Evolutionary conservation across 2,329 filamentous ascomycete genomes (phyloP).

Genomic region (Xylaria digitata): DNA sequence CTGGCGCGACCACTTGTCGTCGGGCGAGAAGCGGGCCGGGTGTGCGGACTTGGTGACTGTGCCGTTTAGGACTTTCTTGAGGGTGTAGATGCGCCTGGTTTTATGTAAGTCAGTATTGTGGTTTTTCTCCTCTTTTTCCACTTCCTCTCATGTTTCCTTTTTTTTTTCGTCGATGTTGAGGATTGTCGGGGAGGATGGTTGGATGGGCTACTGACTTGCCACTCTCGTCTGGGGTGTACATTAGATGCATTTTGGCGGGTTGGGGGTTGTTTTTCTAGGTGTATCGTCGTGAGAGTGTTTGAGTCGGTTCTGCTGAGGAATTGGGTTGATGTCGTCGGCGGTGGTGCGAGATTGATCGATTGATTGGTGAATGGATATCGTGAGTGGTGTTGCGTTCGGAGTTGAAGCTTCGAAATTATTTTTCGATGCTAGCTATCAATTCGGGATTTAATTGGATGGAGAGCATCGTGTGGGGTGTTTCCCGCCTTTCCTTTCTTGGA

Average conservation of each 20-base stretch:
- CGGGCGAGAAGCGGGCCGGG: conserved; percentile 94
- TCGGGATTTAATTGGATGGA: conserved; percentile 25
- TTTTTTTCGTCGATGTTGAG: neutral
- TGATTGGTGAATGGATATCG: conserved; percentile 2
- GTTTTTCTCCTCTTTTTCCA: neutral
- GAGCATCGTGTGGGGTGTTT: neutral
- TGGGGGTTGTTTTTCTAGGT: neutral
- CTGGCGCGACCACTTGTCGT: conserved; percentile 98
- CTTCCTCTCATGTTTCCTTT: neutral
- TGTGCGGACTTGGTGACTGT: conserved; percentile 96
- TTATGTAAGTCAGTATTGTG: neutral
- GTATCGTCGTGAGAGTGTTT: neutral
- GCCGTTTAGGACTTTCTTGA: conserved; percentile 87
- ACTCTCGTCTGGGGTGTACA: conserved; percentile 83
- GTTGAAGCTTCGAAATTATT: conserved; percentile 38
- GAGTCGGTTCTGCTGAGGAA: neutral
- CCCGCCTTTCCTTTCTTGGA: neutral
- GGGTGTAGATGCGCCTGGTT: conserved; percentile 80
- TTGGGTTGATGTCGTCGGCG: neutral
- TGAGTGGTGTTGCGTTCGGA: neutral
- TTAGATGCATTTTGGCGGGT: conserved; percentile 64
- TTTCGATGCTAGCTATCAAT: conserved; percentile 30
- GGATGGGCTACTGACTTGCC: conserved; percentile 67
- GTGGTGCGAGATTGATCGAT: neutral
- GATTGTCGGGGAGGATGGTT: neutral